A percentile compares a stretch with the other conserved stretches of the same genome.
Evolutionary conservation across 176 grass and related monocot species (phyloP).

Genomic region (Triticum monococcum): DNA sequence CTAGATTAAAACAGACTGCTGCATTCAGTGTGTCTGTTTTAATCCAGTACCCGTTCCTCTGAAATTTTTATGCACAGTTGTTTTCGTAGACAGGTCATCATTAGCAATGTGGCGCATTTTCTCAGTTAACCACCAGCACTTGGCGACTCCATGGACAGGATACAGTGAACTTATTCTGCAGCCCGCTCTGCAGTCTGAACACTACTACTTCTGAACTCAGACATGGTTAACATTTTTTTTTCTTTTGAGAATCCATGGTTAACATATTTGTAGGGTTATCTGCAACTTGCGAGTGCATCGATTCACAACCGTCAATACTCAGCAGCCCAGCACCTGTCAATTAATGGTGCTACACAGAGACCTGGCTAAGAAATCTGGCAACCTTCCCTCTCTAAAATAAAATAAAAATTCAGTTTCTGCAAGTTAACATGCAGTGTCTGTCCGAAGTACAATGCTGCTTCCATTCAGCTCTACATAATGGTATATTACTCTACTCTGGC

Average conservation of each 20-base stretch:
- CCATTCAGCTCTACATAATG: background rate
- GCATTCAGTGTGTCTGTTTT: too few species aligned
- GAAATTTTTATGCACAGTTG: background rate
- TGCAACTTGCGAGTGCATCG: background rate
- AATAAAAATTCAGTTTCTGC: background rate
- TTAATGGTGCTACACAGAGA: background rate
- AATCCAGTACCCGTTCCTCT: too few species aligned
- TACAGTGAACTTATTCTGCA: background rate
- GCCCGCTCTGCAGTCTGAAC: background rate
- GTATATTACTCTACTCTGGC: background rate
- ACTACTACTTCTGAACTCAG: background rate
- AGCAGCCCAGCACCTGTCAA: too few species aligned
- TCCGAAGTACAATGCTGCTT: background rate
- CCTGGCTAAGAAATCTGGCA: background rate
- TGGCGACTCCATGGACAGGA: background rate
- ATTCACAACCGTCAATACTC: background rate
- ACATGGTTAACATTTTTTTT: background rate
- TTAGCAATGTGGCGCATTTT: background rate
- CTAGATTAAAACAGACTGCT: too few species aligned
- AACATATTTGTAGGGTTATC: background rate
- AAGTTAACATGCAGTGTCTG: background rate
- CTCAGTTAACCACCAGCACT: background rate
- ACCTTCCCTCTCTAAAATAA: background rate
- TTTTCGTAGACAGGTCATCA: background rate
- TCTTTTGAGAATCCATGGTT: background rate